phyloP scores from a whole-genome alignment of 371 early-diverging fungal species.

The Basidiobolus meristosporus region DNA sequence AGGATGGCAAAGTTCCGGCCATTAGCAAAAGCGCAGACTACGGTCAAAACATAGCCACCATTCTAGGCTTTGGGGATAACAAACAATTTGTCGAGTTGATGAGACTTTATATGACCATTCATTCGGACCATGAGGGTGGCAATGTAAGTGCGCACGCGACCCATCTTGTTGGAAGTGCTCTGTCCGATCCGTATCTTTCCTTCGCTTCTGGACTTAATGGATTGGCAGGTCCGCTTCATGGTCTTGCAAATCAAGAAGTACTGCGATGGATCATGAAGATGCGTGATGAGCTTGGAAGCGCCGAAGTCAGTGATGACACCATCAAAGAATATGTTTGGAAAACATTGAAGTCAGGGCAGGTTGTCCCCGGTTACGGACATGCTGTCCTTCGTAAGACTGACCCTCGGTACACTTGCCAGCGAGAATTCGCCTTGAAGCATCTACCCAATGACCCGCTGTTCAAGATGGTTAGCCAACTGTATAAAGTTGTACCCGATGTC shows the following conservation, averaged over 20 bases:
- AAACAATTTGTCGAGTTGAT: slow-evolving; percentile 89
- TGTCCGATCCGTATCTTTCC: slow-evolving; percentile 95
- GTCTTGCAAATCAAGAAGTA: slow-evolving; percentile 98
- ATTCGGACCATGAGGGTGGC: slow-evolving; percentile 99
- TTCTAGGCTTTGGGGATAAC: slow-evolving; percentile 80
- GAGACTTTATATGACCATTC: slow-evolving; percentile 95
- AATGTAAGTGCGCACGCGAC: slow-evolving; percentile 90
- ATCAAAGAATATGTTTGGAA: slow-evolving; percentile 93
- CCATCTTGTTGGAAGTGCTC: slow-evolving; percentile 91
- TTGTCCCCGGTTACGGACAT: too few species aligned
- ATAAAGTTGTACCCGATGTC: slow-evolving; percentile 91
- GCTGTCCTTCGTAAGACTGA: slow-evolving; percentile 91
- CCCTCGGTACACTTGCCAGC: slow-evolving; percentile 95
- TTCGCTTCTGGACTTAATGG: slow-evolving; percentile 95
- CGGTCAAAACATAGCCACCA: slow-evolving; percentile 83
- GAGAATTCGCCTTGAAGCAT: slow-evolving; percentile 96
- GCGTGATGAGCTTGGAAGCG: slow-evolving; percentile 64
- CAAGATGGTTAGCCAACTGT: slow-evolving; percentile 87
- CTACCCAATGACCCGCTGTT: slow-evolving; percentile 91
- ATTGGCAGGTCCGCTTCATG: slow-evolving; percentile 97
- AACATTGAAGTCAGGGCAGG: slow-evolving; percentile 86
- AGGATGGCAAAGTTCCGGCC: slow-evolving; percentile 79
- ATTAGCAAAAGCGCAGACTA: slow-evolving; percentile 78
- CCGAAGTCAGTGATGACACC: slow-evolving; percentile 72
- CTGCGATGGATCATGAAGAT: slow-evolving; percentile 92